Evolutionary conservation across 1,284 basidiomycete genomes (phyloP).

Genomic region (Cystobasidium sp.): DNA sequence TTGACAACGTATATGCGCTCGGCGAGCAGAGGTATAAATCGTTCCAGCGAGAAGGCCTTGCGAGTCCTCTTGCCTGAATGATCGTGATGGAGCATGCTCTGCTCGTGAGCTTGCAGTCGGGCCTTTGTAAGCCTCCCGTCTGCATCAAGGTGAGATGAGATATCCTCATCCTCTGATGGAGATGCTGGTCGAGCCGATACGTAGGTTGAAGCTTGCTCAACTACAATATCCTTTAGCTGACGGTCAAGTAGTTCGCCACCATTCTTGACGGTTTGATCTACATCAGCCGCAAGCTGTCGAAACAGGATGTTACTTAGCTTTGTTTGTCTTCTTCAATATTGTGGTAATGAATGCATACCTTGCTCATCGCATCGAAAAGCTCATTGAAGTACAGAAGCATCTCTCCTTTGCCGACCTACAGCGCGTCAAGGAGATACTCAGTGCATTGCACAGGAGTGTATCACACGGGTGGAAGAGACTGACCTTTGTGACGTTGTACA

Average conservation of each 20-base stretch:
- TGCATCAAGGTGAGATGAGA: background rate
- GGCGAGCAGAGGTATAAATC: conserved; percentile 90
- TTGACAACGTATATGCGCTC: conserved; percentile 94
- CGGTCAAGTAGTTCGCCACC: conserved; percentile 98
- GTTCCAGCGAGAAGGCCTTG: conserved; percentile 83
- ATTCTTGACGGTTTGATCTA: conserved; percentile 96
- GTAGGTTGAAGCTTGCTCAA: conserved; percentile 93
- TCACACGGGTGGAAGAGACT: conserved; percentile 10
- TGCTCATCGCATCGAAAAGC: conserved; percentile 95
- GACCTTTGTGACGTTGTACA: conserved; percentile 81
- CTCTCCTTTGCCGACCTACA: conserved; percentile 96
- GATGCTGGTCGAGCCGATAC: conserved; percentile 63
- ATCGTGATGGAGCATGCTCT: background rate
- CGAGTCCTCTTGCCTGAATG: background rate
- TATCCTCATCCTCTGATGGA: background rate
- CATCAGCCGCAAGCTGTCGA: conserved; percentile 86
- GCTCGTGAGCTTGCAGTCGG: background rate
- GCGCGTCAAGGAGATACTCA: background rate
- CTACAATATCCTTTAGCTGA: conserved; percentile 95
- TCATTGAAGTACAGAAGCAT: conserved; percentile 97
- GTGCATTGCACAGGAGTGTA: background rate
- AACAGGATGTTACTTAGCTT: background rate
- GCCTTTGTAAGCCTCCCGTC: background rate
- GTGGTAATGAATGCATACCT: conserved; percentile 64
- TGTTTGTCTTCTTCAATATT: background rate